These are phyloP conservation scores for Tausonia pullulans DNA, from an alignment of 1,284 basidiomycete species.

Conservation along the genomic window DNA sequence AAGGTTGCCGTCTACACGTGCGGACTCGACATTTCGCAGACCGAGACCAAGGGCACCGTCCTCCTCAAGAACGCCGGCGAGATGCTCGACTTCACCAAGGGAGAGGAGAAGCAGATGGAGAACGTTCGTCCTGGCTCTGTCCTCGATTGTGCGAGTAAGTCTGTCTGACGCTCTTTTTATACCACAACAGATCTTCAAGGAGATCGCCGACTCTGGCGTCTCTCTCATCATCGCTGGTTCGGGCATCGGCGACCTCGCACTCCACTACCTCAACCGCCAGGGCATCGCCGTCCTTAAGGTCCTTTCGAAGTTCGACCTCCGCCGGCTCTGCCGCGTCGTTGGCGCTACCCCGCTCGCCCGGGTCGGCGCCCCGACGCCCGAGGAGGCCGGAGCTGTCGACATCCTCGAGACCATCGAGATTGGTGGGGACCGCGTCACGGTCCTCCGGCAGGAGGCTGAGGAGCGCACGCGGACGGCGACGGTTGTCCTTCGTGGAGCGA, in stretches of 20 bases:
- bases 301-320: constrained; percentile 94
- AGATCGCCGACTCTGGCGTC: constrained; percentile 92
- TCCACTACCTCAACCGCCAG: constrained; percentile 93
- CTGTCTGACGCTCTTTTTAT: not conserved
- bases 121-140: constrained; percentile 44
- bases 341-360: constrained; percentile 93
- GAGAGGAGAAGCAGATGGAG: constrained; percentile 92
- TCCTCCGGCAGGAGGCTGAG: constrained; percentile 71
- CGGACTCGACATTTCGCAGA: constrained; percentile 85
- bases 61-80: constrained; percentile 92
- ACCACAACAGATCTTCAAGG: constrained; percentile 71
- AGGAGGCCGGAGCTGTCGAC: constrained; percentile 91
- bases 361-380: constrained; percentile 86
- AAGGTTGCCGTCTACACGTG: constrained; percentile 93
- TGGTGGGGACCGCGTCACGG: constrained; percentile 94
- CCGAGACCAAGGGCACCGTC: constrained; percentile 98
- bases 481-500: constrained; percentile 93
- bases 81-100: constrained; percentile 89
- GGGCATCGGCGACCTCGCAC: constrained; percentile 84
- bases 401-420: constrained; percentile 92
- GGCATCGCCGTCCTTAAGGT: constrained; percentile 94
- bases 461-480: constrained; percentile 79
- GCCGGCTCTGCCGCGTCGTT: constrained; percentile 85
- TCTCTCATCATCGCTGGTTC: constrained; percentile 89
- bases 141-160: not conserved